A percentile compares a stretch with the other conserved stretches of the same genome.
phyloP scores from a whole-genome alignment of 768 basidiomycete species.

The Lentinula raphanica region DNA sequence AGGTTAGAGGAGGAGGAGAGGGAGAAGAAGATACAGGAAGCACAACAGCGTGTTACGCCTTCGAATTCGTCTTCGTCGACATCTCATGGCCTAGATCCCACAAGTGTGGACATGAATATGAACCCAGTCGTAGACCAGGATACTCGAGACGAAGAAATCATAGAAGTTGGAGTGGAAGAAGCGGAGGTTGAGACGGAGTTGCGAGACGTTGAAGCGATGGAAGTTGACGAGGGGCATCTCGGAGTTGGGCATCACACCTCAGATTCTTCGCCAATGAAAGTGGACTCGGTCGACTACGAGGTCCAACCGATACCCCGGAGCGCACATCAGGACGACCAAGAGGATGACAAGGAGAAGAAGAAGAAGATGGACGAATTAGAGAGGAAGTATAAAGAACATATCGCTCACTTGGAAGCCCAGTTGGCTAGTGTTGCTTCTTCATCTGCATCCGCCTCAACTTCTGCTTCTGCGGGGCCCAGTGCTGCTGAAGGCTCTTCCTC shows the following conservation, averaged over 20 bases:
- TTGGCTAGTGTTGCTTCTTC: neutral
- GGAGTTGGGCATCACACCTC: neutral
- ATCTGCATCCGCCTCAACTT: neutral
- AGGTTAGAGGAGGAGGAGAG: constrained; percentile 46
- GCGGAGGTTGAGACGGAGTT: neutral
- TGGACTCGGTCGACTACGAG: neutral
- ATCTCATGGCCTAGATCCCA: no score
- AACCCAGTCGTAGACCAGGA: neutral
- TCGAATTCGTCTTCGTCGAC: no score
- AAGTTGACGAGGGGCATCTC: neutral
- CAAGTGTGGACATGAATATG: neutral
- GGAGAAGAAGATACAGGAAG: constrained; percentile 24
- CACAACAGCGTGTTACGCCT: neutral
- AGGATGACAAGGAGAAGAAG: neutral
- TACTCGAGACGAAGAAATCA: neutral
- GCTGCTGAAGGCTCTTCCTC: neutral
- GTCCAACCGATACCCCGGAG: neutral
- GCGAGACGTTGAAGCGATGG: neutral
- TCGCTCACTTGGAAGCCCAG: constrained; percentile 2
- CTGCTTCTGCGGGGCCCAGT: neutral
- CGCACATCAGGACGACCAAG: neutral
- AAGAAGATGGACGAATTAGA: neutral
- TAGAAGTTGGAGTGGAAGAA: neutral
- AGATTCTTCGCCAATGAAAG: neutral
- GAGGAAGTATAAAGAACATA: neutral